Base-by-base conservation (phyloP, 257 asterid species). In the Jacaranda mimosifolia region DNA sequence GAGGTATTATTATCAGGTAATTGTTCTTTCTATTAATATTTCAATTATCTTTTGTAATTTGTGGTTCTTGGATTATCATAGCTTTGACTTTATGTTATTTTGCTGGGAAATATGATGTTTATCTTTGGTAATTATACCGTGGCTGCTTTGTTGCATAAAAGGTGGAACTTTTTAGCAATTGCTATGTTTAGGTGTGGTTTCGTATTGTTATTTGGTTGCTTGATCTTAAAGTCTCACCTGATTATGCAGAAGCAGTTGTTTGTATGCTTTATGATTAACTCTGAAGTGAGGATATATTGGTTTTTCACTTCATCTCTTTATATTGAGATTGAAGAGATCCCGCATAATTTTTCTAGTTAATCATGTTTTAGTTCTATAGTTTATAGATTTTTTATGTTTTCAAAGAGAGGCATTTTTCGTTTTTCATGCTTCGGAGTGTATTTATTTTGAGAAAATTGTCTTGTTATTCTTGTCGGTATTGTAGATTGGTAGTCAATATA, bases 1-100 rank as follows among this genome's bases (percentile, higher is more conserved):
- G 83, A 89, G 82, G 81, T 93, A 91, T 49, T 91, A 81, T 84
- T 95, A 93, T 82, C 85, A 90, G 96, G 97, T 92, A 82, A 76
- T 72, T 8, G 1, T 70, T 79, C 7, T 40, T 36, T 39, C 46
- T 53, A 10, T 17, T 73, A 39, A 52, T 52, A 13, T 14, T 21
- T 43, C 10, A 67, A 39, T 72, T 3, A 58, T 40, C 15, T 13
- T 43, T 65, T 67, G 73, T 11, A 13, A 1, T 35, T 59, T 65
- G 18, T 40, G 17, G 56, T 55, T 65, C 36, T 35, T 17, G 39
- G 67, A 21, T 49, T 49, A 8, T 67, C 12, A 38, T 45, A 38
- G 19, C 5, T 32, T 49, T 66, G 59, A 46, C 6, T 52, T 39
- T 12, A 48, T 40, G 55, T 56, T 57, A 39, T 40, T 62, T 71